Percentiles rank a stretch among this genome's conserved stretches.
Evolutionary conservation across 169 alveolate genomes (phyloP).

Genomic region (Cryptosporidium tyzzeri): DNA sequence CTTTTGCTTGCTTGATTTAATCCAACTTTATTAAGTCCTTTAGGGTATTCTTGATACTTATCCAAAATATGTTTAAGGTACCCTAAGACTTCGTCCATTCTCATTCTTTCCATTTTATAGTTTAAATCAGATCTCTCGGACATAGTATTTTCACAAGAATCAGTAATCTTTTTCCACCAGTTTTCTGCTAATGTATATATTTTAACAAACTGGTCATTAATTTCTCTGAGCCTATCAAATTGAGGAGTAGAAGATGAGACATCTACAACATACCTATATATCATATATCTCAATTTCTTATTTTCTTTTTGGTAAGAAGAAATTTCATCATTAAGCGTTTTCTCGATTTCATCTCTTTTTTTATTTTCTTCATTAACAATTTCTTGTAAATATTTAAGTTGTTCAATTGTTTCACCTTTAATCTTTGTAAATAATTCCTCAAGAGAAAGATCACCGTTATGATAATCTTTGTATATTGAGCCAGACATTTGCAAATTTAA

Average conservation of each 20-base stretch:
- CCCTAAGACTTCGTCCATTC: conserved; percentile 49
- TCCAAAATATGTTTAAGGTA: conserved; percentile 55
- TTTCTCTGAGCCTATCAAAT: conserved; percentile 16
- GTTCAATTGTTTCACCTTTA: background rate
- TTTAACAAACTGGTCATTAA: conserved; percentile 44
- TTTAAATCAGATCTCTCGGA: conserved; percentile 58
- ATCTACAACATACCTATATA: conserved; percentile 47
- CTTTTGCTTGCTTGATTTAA: conserved; percentile 3
- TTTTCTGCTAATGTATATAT: conserved; percentile 59
- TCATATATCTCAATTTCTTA: conserved; percentile 28
- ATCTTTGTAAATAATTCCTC: conserved; percentile 1
- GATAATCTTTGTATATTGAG: conserved; percentile 5
- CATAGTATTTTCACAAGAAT: background rate
- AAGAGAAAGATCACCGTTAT: background rate
- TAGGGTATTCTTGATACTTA: conserved; percentile 64
- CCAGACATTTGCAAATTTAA: conserved; percentile 50
- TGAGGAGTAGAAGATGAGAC: conserved; percentile 27
- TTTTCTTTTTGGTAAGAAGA: conserved; percentile 28
- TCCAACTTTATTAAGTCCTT: conserved; percentile 55
- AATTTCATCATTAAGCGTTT: conserved; percentile 31
- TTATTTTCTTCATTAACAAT: conserved; percentile 62
- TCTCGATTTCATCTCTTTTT: conserved; percentile 74
- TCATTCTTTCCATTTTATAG: conserved; percentile 73
- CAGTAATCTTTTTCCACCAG: conserved; percentile 67
- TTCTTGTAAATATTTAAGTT: conserved; percentile 42